Conservation (phyloP, 2,329 filamentous ascomycete genomes). For the Talaromyces sp. region DNA sequence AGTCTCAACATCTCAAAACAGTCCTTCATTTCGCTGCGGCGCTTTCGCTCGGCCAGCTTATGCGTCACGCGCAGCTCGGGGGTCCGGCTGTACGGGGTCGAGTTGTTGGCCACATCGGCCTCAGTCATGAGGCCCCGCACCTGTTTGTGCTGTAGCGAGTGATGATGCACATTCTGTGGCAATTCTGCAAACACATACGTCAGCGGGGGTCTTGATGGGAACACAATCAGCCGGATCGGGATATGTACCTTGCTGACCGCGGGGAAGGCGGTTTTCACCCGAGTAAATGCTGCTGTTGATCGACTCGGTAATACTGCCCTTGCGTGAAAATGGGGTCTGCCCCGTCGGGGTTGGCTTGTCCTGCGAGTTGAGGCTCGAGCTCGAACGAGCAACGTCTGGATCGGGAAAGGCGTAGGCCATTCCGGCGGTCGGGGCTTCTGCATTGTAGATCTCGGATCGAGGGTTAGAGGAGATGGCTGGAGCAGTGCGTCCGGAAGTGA, state of each 20-base stretch:
- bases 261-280: slow-evolving; percentile 43
- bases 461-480: slow-evolving; percentile 46
- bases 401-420: slow-evolving; percentile 48
- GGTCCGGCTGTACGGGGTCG: slow-evolving; percentile 45
- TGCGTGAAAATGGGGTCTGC: slow-evolving; percentile 33
- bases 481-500: slow-evolving; percentile 42
- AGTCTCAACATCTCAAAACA: slow-evolving; percentile 43
- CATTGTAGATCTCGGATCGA: slow-evolving; percentile 45
- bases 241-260: slow-evolving; percentile 43
- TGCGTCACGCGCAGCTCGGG: slow-evolving; percentile 46
- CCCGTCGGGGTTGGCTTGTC: slow-evolving; percentile 26
- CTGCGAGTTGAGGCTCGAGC: slow-evolving; percentile 29
- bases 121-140: slow-evolving; percentile 44
- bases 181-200: slow-evolving; percentile 30
- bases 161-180: slow-evolving; percentile 43
- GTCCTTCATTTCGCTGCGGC: slow-evolving; percentile 49
- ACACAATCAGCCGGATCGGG: not conserved
- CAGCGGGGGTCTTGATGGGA: not conserved
- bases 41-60: slow-evolving; percentile 47
- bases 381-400: slow-evolving; percentile 38
- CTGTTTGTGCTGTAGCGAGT: slow-evolving; percentile 45
- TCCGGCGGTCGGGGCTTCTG: slow-evolving; percentile 45
- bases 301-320: slow-evolving; percentile 43
- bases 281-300: slow-evolving; percentile 43
- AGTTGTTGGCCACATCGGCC: slow-evolving; percentile 33